Conservation (phyloP, 805 yeast species). For the Saccharomycopsis guyanensis region DNA sequence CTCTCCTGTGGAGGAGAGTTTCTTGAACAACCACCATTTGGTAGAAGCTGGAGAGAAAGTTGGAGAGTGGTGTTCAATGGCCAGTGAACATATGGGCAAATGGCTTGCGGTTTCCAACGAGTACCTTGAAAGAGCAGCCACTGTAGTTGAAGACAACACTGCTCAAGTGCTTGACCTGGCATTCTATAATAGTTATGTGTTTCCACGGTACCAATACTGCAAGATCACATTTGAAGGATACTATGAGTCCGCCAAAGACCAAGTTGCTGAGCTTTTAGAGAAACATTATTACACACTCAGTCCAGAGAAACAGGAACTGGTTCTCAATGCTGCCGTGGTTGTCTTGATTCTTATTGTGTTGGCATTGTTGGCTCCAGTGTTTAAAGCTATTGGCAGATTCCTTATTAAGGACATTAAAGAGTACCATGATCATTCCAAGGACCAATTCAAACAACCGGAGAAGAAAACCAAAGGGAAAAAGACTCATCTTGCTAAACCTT, state of each 20-base stretch:
- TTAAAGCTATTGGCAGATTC: background rate
- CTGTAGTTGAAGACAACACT: background rate
- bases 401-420: slow-evolving; percentile 14
- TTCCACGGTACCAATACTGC: slow-evolving; percentile 2
- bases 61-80: background rate
- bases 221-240: background rate
- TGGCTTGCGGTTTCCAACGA: background rate
- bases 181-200: slow-evolving; percentile 6
- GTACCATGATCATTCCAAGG: slow-evolving; percentile 10
- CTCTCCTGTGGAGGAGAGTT: background rate
- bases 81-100: background rate
- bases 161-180: background rate
- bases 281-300: slow-evolving; percentile 9
- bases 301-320: slow-evolving; percentile 6
- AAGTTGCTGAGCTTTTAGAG: slow-evolving; percentile 6
- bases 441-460: slow-evolving; percentile 3
- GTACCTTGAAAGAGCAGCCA: background rate
- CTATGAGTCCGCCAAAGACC: background rate
- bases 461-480: background rate
- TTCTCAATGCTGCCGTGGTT: background rate
- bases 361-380: slow-evolving; percentile 1
- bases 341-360: slow-evolving; percentile 1
- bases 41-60: background rate
- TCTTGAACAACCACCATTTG: background rate
- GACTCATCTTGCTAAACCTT: background rate